Evolutionary conservation across 108 stramenopile genomes (phyloP).

Genomic region (Licmophora abbreviata): DNA sequence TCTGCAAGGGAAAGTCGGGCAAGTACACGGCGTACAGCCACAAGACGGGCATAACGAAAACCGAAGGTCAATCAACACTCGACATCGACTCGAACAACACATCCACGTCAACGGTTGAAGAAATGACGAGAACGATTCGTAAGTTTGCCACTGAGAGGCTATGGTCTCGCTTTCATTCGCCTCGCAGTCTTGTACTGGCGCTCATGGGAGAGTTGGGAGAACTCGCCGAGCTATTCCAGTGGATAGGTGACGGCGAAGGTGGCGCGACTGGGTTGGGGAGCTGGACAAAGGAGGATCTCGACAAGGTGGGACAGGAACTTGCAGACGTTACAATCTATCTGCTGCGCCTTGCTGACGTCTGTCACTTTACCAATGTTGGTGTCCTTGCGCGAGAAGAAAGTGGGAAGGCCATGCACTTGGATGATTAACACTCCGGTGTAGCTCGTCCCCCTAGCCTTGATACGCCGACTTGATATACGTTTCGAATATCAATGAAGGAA

Average conservation of each 20-base stretch:
- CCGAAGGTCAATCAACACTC: constrained; percentile 43
- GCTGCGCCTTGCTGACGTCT: constrained; percentile 69
- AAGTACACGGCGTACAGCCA: constrained; percentile 78
- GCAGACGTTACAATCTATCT: constrained; percentile 91
- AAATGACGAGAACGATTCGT: constrained; percentile 25
- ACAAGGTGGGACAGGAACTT: constrained; percentile 83
- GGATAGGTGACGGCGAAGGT: constrained; percentile 47
- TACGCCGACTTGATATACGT: too few species aligned
- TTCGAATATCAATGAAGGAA: too few species aligned
- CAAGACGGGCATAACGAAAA: constrained; percentile 68
- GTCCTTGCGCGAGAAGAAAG: too few species aligned
- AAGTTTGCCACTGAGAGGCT: constrained; percentile 57
- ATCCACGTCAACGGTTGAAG: constrained; percentile 16
- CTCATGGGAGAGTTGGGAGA: constrained; percentile 89
- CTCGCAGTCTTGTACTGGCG: constrained; percentile 78
- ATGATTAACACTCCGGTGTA: too few species aligned
- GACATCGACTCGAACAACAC: constrained; percentile 12
- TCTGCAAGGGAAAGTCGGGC: constrained; percentile 69
- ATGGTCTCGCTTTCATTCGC: constrained; percentile 80
- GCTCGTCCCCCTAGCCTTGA: too few species aligned
- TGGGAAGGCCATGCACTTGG: too few species aligned
- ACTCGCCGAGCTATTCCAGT: constrained; percentile 87
- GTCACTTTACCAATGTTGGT: constrained; percentile 22
- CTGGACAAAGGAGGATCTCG: constrained; percentile 28
- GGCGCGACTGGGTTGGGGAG: constrained; percentile 1